Percentiles rank a stretch among this genome's conserved stretches.
Evolutionary conservation across 257 asterid genomes (phyloP).

Genomic region (Cruciata laevipes): DNA sequence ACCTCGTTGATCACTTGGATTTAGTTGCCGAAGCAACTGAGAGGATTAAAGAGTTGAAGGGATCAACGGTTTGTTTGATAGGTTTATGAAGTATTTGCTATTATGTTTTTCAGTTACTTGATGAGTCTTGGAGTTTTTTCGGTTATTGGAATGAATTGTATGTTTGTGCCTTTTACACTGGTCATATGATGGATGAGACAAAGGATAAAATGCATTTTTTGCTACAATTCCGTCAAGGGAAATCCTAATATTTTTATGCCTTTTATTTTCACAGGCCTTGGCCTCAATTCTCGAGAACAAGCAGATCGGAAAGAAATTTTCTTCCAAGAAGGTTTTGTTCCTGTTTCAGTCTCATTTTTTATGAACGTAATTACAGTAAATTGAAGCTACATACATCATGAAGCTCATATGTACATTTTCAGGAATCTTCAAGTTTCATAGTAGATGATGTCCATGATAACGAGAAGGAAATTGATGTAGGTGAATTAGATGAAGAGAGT

Average conservation of each 20-base stretch:
- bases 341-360: slow-evolving; percentile 11
- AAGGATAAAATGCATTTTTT: background rate
- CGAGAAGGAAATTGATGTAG: slow-evolving; percentile 38
- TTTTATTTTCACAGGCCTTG: slow-evolving; percentile 41
- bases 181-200: background rate
- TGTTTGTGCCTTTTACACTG: background rate
- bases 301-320: slow-evolving; percentile 41
- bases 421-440: slow-evolving; percentile 54
- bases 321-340: slow-evolving; percentile 53
- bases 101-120: background rate
- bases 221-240: background rate
- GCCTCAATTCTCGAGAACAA: slow-evolving; percentile 50
- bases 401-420: slow-evolving; percentile 14
- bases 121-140: background rate
- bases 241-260: background rate
- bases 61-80: slow-evolving; percentile 51
- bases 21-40: slow-evolving; percentile 55
- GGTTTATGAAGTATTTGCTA: background rate
- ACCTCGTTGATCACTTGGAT: slow-evolving; percentile 46
- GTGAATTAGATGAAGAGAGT: slow-evolving; percentile 34
- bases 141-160: background rate
- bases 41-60: slow-evolving; percentile 45
- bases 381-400: slow-evolving; percentile 8
- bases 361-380: background rate
- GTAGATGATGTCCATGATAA: slow-evolving; percentile 51